Evolutionary conservation across 495 filamentous ascomycete genomes (phyloP).

Genomic region (Podospora bellae-mahoneyi): DNA sequence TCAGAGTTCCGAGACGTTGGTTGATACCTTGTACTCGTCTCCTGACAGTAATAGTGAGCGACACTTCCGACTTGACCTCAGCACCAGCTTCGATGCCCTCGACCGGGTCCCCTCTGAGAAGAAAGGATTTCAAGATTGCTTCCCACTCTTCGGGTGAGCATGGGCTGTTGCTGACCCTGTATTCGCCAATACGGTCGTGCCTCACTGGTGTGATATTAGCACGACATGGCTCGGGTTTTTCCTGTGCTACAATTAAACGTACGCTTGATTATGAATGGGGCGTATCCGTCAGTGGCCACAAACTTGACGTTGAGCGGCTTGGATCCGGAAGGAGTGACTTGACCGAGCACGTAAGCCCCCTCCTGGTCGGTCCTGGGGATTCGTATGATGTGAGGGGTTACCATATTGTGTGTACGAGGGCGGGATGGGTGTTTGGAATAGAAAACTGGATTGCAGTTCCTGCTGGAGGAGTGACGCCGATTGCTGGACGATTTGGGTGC

Average conservation of each 20-base stretch:
- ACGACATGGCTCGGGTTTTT: background rate
- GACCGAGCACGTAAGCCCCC: conserved; percentile 54
- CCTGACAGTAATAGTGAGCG: conserved; percentile 41
- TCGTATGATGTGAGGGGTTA: conserved; percentile 43
- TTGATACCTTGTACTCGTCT: conserved; percentile 48
- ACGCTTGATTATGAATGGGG: conserved; percentile 58
- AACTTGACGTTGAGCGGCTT: conserved; percentile 58
- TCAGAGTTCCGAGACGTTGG: conserved; percentile 69
- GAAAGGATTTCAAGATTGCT: conserved; percentile 37
- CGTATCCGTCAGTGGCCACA: conserved; percentile 64
- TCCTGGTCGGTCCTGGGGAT: conserved; percentile 55
- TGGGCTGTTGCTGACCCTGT: conserved; percentile 29
- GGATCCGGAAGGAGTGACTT: conserved; percentile 48
- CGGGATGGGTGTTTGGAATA: conserved; percentile 9
- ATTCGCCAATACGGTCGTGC: conserved; percentile 32
- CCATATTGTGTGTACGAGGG: conserved; percentile 15
- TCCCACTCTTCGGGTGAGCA: conserved; percentile 47
- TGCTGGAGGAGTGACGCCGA: background rate
- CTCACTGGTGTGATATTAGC: conserved; percentile 26
- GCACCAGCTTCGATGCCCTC: conserved; percentile 44
- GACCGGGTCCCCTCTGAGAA: conserved; percentile 35
- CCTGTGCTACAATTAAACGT: conserved; percentile 27
- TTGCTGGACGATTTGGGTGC: background rate
- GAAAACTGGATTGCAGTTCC: background rate
- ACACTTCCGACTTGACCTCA: conserved; percentile 33